Base-by-base conservation (phyloP, 805 yeast genomes). In the Nadsonia fulvescens region DNA sequence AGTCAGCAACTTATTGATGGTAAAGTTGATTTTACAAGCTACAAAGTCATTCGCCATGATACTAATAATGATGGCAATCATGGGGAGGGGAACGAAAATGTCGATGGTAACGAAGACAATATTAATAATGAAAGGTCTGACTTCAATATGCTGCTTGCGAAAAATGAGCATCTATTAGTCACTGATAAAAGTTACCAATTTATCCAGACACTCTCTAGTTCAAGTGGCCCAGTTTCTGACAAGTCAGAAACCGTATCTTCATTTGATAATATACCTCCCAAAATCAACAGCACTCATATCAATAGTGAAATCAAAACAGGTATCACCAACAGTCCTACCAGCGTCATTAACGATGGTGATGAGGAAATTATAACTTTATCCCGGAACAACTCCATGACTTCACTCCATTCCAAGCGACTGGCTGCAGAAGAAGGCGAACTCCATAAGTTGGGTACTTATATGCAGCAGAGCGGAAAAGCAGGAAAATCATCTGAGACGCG, bases 361-460 rank as follows among this genome's bases (percentile, higher is more conserved):
- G 29, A 27, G 8, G 23, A 16, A 5, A 20, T 22, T 2, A 17
- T 18, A 5, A 14, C 35, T 8, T 18, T 40, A 5, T 6, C 38
- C 1, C 28, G 53, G 5, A 29, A 36, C 22, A 35, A 48, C 5
- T 40, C 47, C 6, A 27, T 32, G 5, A 41, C 47, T 2, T 46
- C 53, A 3, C 39, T 63, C 7, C 69, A 75, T 40, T 79, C 82
- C 9, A 72, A 67, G 46, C 66, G 64, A 35, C 79, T 76, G 47
- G 93, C 81, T 44, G 71, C 70, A 33, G 95, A 82, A 45, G 95
- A 82, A 54, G 95, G 94, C 39, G 92, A 77, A 42, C 62, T 81
- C 36, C 93, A 78, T 47, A 70, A 75, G 51, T 70, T 81, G 70
- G 92, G 92, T 11, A 67, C 70, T 41, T 77, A 68, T 40, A 70